Conservation (phyloP, 495 filamentous ascomycete genomes). For the Penicillium odoratum region DNA sequence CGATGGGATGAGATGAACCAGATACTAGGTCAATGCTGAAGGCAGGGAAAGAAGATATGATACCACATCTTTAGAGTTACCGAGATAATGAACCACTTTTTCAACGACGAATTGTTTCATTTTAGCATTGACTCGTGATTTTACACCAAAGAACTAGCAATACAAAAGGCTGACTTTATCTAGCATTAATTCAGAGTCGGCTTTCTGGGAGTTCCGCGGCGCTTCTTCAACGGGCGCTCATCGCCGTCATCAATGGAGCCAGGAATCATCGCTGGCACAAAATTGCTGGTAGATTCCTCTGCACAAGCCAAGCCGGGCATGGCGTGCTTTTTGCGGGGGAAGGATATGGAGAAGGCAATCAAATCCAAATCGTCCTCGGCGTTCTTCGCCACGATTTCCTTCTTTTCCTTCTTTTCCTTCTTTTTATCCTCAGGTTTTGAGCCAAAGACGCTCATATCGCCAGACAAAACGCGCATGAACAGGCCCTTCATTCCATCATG, state of each 20-base stretch:
- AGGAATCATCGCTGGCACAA: constrained; percentile 26
- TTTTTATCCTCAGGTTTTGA: constrained; percentile 3
- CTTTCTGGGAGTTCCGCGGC: constrained; percentile 31
- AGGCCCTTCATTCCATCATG: constrained; percentile 20
- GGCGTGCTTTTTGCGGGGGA: constrained; percentile 23
- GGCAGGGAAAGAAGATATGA: constrained; percentile 28
- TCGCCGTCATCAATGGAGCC: constrained; percentile 21
- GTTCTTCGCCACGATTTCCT: constrained; percentile 16
- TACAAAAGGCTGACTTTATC: neutral
- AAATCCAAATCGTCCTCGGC: constrained; percentile 23
- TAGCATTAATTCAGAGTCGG: neutral
- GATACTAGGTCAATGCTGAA: constrained; percentile 43
- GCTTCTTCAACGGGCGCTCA: constrained; percentile 41
- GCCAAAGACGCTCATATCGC: constrained; percentile 16
- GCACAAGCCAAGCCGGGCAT: neutral
- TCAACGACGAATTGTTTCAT: neutral
- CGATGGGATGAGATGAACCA: constrained; percentile 57
- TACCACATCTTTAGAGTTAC: constrained; percentile 27
- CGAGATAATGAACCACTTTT: neutral
- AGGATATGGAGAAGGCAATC: constrained; percentile 39
- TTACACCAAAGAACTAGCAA: neutral
- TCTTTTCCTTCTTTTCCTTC: constrained; percentile 13
- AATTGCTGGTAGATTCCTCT: neutral
- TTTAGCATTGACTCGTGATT: neutral
- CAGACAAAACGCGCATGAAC: constrained; percentile 33